A percentile compares a stretch with the other conserved stretches of the same genome.
Conservation (phyloP, 2,329 filamentous ascomycete genomes). For the Lojkania enalia region DNA sequence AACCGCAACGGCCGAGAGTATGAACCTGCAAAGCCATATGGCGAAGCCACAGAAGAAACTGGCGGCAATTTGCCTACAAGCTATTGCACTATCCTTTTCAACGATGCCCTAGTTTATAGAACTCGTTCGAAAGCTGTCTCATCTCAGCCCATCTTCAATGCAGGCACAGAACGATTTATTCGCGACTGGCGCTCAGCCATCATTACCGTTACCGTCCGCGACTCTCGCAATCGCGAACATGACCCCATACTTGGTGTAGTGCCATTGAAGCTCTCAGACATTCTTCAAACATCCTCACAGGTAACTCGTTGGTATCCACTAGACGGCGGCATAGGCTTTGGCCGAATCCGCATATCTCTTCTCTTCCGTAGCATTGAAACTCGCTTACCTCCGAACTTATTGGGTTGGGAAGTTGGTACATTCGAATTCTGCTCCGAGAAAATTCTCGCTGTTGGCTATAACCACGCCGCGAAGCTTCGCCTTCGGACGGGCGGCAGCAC, state of each 20-base stretch:
- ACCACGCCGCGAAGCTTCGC: slow-evolving; percentile 67
- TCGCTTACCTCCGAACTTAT: slow-evolving; percentile 77
- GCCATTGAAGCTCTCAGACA: slow-evolving; percentile 81
- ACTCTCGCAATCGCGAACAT: slow-evolving; percentile 86
- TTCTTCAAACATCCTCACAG: slow-evolving; percentile 86
- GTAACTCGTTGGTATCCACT: slow-evolving; percentile 94
- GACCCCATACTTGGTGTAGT: slow-evolving; percentile 94
- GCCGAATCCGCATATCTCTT: slow-evolving; percentile 83
- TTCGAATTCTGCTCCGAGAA: slow-evolving; percentile 80
- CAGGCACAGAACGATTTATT: slow-evolving; percentile 89
- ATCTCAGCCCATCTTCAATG: slow-evolving; percentile 95
- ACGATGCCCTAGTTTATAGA: slow-evolving; percentile 88
- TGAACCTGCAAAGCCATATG: slow-evolving; percentile 81
- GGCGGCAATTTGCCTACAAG: slow-evolving; percentile 79
- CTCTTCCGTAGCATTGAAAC: slow-evolving; percentile 90
- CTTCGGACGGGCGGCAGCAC: slow-evolving; percentile 84
- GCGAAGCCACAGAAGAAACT: slow-evolving; percentile 84
- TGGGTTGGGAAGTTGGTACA: slow-evolving; percentile 94
- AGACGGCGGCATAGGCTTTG: slow-evolving; percentile 88
- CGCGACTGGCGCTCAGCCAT: slow-evolving; percentile 90
- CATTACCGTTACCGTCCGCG: slow-evolving; percentile 84
- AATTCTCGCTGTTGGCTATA: slow-evolving; percentile 67
- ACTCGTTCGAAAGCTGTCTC: slow-evolving; percentile 94
- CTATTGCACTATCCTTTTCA: slow-evolving; percentile 90
- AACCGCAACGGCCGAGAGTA: slow-evolving; percentile 84